Evolutionary conservation across 2,329 filamentous ascomycete species (phyloP).

Genomic region (Talaromyces sp.): DNA sequence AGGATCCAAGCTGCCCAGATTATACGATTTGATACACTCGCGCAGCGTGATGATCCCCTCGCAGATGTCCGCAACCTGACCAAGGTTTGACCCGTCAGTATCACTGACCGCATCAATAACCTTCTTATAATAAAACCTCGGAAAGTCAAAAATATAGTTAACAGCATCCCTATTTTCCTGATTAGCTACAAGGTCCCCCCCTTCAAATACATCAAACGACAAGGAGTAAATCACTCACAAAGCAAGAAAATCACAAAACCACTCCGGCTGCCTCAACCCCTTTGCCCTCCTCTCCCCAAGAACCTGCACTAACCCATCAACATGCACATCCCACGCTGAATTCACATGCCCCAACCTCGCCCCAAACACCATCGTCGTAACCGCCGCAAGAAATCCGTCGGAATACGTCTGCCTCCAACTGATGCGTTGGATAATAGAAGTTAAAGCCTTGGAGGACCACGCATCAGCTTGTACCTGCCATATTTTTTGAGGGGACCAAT

Average conservation of each 20-base stretch:
- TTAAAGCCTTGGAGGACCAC: conserved; percentile 22
- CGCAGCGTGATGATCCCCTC: neutral
- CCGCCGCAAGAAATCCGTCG: conserved; percentile 25
- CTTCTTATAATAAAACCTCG: conserved; percentile 19
- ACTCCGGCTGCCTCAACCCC: neutral
- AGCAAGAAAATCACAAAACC: conserved; percentile 9
- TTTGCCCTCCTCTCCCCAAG: neutral
- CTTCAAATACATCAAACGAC: neutral
- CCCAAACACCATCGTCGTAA: conserved; percentile 26
- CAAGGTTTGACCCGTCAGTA: conserved; percentile 4
- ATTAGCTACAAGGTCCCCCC: conserved; percentile 11
- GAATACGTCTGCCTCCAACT: conserved; percentile 18
- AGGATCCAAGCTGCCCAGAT: neutral
- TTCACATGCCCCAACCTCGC: conserved; percentile 22
- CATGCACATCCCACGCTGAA: conserved; percentile 21
- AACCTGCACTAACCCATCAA: conserved; percentile 10
- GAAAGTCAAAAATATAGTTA: conserved; percentile 25
- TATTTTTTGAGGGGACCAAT: conserved; percentile 22
- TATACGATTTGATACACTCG: conserved; percentile 1
- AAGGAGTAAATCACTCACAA: neutral
- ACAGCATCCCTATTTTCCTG: conserved; percentile 23
- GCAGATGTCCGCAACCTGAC: neutral
- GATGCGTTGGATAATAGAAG: conserved; percentile 24
- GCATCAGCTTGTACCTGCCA: conserved; percentile 23
- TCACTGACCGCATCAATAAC: conserved; percentile 8